phyloP scores from a whole-genome alignment of 305 asterid species.

The Rubia balearica region DNA sequence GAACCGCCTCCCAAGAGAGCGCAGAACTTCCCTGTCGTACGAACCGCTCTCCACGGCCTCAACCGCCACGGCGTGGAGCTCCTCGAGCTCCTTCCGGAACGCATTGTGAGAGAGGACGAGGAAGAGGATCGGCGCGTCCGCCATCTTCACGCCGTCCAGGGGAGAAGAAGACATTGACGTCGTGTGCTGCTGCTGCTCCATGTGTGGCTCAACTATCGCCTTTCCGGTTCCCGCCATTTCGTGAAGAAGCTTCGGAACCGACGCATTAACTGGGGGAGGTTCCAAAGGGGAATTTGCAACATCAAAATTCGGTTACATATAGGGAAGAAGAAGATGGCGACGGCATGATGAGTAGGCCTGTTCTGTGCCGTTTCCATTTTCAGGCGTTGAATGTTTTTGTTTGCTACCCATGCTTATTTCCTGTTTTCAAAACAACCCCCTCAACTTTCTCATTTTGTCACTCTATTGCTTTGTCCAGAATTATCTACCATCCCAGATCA shows the following conservation, averaged over 20 bases:
- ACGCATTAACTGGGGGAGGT: conserved; percentile 38
- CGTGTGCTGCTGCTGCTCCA: not conserved
- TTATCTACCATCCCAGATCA: too few species aligned
- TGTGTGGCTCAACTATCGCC: conserved; percentile 46
- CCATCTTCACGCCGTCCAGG: conserved; percentile 41
- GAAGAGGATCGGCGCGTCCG: conserved; percentile 69
- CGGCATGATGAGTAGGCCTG: conserved; percentile 26
- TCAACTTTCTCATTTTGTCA: not conserved
- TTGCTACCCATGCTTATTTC: not conserved
- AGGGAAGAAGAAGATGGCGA: conserved; percentile 14
- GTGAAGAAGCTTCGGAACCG: conserved; percentile 25
- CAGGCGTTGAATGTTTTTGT: conserved; percentile 19
- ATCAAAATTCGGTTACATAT: conserved; percentile 36
- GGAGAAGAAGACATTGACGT: conserved; percentile 1
- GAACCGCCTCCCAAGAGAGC: conserved; percentile 47
- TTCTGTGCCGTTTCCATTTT: conserved; percentile 24
- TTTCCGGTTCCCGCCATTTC: conserved; percentile 52
- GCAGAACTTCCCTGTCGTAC: conserved; percentile 28
- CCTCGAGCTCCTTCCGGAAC: conserved; percentile 54
- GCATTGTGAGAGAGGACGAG: conserved; percentile 72
- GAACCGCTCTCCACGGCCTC: conserved; percentile 38
- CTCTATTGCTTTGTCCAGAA: not conserved
- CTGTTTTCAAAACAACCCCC: conserved; percentile 1
- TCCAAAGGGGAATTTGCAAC: conserved; percentile 49
- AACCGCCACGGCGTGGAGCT: conserved; percentile 41